Evolutionary conservation across 495 filamentous ascomycete genomes (phyloP).

Genomic region (Daldinia concentrica): DNA sequence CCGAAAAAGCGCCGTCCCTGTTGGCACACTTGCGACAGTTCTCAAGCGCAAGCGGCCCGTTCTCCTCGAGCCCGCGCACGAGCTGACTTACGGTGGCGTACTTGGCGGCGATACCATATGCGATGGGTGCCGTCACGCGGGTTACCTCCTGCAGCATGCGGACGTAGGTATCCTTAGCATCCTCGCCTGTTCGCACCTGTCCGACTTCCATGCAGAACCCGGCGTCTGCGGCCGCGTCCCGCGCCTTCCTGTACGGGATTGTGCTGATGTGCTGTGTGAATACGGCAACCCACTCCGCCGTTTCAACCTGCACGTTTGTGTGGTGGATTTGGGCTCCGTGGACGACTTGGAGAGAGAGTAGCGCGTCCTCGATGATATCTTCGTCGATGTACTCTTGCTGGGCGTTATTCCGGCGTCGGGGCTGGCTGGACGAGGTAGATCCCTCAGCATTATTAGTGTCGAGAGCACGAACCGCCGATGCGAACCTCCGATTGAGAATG

Average conservation of each 20-base stretch:
- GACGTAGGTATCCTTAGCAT: constrained; percentile 72
- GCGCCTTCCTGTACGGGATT: constrained; percentile 70
- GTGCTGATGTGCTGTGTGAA: constrained; percentile 86
- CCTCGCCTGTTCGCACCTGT: constrained; percentile 78
- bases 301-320: constrained; percentile 67
- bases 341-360: constrained; percentile 74
- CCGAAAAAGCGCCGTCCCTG: constrained; percentile 71
- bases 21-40: constrained; percentile 73
- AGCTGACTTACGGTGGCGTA: constrained; percentile 69
- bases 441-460: constrained; percentile 33
- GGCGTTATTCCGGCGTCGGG: constrained; percentile 53
- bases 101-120: constrained; percentile 71
- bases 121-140: constrained; percentile 76
- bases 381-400: constrained; percentile 69
- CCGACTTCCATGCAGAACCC: constrained; percentile 86
- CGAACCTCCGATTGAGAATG: constrained; percentile 71
- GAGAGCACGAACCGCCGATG: constrained; percentile 69
- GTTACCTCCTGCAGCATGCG: constrained; percentile 83
- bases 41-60: constrained; percentile 69
- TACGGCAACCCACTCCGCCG: constrained; percentile 77
- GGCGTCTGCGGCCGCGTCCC: constrained; percentile 56
- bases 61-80: constrained; percentile 63
- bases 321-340: constrained; percentile 78
- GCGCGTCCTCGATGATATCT: constrained; percentile 75
- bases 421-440: constrained; percentile 17